Evolutionary conservation across 169 alveolate genomes (phyloP).

Genomic region (Toxoplasma gondii): DNA sequence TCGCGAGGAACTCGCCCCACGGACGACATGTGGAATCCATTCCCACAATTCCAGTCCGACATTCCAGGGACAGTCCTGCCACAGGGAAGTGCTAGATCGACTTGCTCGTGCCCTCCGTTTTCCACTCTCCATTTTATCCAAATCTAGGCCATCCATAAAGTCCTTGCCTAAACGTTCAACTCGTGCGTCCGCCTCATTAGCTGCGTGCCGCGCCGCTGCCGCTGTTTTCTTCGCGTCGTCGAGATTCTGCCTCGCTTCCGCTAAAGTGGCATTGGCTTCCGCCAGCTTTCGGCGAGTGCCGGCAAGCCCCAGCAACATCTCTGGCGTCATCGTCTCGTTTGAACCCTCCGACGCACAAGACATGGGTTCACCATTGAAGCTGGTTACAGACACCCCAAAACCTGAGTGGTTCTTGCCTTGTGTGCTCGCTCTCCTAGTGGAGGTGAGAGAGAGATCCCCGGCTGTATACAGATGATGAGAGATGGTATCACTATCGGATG

Average conservation of each 20-base stretch:
- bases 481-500: too few species aligned
- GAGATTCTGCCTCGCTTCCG: not conserved
- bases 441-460: too few species aligned
- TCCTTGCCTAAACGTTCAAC: not conserved
- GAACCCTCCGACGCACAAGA: not conserved
- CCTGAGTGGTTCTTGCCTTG: too few species aligned
- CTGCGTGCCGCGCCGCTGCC: constrained; percentile 26
- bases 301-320: not conserved
- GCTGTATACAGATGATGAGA: too few species aligned
- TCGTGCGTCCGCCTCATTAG: not conserved
- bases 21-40: not conserved
- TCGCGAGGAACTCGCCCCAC: not conserved
- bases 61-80: constrained; percentile 67
- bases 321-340: not conserved
- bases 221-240: not conserved
- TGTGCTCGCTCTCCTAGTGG: too few species aligned
- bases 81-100: constrained; percentile 46
- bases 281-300: constrained; percentile 4
- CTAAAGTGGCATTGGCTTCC: constrained; percentile 29
- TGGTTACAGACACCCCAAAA: too few species aligned
- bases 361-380: too few species aligned
- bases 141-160: not conserved
- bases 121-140: constrained; percentile 31
- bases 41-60: constrained; percentile 65
- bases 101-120: constrained; percentile 27